Base-by-base conservation (phyloP, 2,329 filamentous ascomycete genomes). In the Penicillium occitanis region DNA sequence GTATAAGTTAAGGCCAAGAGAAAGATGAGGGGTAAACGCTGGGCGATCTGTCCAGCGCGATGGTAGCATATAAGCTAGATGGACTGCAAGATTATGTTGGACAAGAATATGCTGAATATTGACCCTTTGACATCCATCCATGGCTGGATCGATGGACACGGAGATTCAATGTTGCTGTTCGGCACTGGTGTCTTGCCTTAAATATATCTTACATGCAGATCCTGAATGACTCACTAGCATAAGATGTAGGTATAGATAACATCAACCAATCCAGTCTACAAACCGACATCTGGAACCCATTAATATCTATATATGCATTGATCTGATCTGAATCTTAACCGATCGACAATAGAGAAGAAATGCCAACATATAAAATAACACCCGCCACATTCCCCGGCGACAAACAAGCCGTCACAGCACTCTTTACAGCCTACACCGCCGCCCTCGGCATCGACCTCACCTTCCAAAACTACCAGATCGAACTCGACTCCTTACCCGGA, bases 391-490 rank as follows among this genome's bases (percentile, higher is more conserved):
- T 80, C 25, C 73, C 78, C 25, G 63, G 73, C 48, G 84, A 87
- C 66, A 70, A 81, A 28, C 61, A 72, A 25, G 74, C 74, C 19
- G 77, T 85, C 73, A 69, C 76, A 63, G 64, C 78, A 70, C 73
- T 84, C 37, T 81, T 84, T 70, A 76, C 71, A 14, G 72, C 76
- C 7, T 84, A 84, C 67, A 76, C 78, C 2, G 60, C 71, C 61
- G 79, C 80, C 1, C 76, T 88, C 0, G 77, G 78, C 22, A 79
- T 88, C 61, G 85, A 86, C 69, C 83, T 88, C 42, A 78, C 80
- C 11, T 88, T 86, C 71, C 86, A 88, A 73, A 77, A 80, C 67
- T 88, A 87, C 74, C 71, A 78, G 10, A 71, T 77, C 10, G 86
- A 88, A 72, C 76, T 88, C 22, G 75, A 79, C 6, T 76, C 73